Percentiles rank a stretch among this genome's conserved stretches.
phyloP scores from a whole-genome alignment of 495 filamentous ascomycete genomes.

The Xylaria cubensis region DNA sequence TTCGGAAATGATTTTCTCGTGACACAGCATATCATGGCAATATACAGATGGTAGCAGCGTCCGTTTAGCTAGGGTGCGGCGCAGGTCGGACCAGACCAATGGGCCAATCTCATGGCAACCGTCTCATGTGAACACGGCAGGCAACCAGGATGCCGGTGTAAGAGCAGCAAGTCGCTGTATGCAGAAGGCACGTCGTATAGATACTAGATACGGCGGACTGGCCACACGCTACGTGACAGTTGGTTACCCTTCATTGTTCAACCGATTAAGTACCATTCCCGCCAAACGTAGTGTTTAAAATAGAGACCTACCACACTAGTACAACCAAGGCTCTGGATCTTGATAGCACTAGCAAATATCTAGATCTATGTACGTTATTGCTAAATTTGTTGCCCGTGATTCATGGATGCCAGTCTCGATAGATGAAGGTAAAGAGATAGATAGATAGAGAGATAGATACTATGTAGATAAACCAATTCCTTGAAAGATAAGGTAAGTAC shows the following conservation, averaged over 20 bases:
- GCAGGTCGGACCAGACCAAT: neutral
- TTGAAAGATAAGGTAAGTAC: neutral
- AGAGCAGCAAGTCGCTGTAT: neutral
- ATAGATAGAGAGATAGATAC: neutral
- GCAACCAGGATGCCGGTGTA: neutral
- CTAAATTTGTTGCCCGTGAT: neutral
- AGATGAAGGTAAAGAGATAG: neutral
- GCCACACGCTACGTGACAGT: constrained; percentile 21
- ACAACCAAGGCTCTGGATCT: neutral
- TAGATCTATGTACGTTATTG: neutral
- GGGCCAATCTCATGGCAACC: constrained; percentile 7
- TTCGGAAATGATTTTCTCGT: neutral
- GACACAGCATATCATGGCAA: neutral
- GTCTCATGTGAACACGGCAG: constrained; percentile 14
- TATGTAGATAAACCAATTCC: neutral
- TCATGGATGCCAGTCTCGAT: neutral
- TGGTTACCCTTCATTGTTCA: neutral
- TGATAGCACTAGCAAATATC: neutral
- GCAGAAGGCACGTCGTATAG: neutral
- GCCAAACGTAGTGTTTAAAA: constrained; percentile 8
- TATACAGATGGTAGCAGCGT: constrained; percentile 6
- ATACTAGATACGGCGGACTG: neutral
- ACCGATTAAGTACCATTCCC: neutral
- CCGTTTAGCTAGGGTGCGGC: neutral
- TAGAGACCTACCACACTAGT: neutral